Evolutionary conservation across 1,284 basidiomycete species (phyloP).

Genomic region (Anthracocystis panici-leucophaei): DNA sequence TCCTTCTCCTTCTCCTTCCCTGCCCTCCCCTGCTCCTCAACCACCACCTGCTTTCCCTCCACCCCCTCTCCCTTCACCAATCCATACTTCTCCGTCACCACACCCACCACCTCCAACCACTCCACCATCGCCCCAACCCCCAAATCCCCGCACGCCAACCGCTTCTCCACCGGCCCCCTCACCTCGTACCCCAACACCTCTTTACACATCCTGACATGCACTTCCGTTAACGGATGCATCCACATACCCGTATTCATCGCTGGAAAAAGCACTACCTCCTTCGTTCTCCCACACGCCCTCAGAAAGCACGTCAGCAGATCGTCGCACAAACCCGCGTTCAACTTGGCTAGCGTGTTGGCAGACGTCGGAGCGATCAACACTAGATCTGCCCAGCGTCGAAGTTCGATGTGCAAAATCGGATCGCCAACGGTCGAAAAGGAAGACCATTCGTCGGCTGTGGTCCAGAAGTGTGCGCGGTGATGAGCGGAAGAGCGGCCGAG

Average conservation of each 20-base stretch:
- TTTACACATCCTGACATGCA: slow-evolving; percentile 79
- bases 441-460: slow-evolving; percentile 90
- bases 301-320: slow-evolving; percentile 90
- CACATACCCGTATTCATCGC: slow-evolving; percentile 99
- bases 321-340: slow-evolving; percentile 88
- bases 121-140: slow-evolving; percentile 73
- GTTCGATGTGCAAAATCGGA: slow-evolving; percentile 91
- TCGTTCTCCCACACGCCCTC: slow-evolving; percentile 83
- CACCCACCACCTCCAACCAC: slow-evolving; percentile 58
- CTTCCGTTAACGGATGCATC: slow-evolving; percentile 87
- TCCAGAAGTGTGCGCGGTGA: slow-evolving; percentile 78
- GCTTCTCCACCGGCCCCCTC: slow-evolving; percentile 86
- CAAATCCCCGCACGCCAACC: slow-evolving; percentile 90
- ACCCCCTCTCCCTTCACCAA: slow-evolving; percentile 9
- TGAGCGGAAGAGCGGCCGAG: neutral
- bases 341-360: slow-evolving; percentile 93
- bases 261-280: slow-evolving; percentile 88
- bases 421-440: slow-evolving; percentile 81
- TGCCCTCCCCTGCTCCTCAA: neutral
- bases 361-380: slow-evolving; percentile 94
- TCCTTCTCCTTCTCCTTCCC: too few relatives aligned
- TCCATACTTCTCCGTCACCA: slow-evolving; percentile 37
- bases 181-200: slow-evolving; percentile 84
- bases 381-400: slow-evolving; percentile 94
- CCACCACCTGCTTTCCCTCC: neutral